Percentiles rank a stretch among this genome's conserved stretches.
Conservation (phyloP, 2,329 filamentous ascomycete species). For the Periconia macrospinosa region DNA sequence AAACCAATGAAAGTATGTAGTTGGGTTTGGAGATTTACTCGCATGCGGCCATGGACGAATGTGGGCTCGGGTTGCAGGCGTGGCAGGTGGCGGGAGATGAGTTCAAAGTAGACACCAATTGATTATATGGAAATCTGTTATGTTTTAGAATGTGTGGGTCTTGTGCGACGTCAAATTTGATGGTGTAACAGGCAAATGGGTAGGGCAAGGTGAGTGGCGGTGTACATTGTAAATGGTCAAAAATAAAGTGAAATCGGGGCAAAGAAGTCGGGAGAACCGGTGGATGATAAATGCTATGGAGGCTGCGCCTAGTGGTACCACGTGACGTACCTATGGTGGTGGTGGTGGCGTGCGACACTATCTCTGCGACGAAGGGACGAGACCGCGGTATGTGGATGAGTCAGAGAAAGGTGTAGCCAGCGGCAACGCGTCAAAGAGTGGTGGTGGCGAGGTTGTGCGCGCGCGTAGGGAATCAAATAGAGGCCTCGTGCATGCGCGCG, state of each 20-base stretch:
- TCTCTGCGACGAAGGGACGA: slow-evolving; percentile 9
- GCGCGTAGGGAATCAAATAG: slow-evolving; percentile 14
- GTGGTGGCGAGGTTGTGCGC: slow-evolving; percentile 19
- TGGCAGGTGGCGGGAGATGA: background rate
- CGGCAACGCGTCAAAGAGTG: slow-evolving; percentile 22
- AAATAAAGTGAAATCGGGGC: background rate
- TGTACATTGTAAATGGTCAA: slow-evolving; percentile 4
- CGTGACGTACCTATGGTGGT: slow-evolving; percentile 34
- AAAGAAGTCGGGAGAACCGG: background rate
- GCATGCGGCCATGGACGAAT: slow-evolving; percentile 42
- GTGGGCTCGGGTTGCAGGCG: slow-evolving; percentile 11
- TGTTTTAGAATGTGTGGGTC: slow-evolving; percentile 6
- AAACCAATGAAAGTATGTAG: slow-evolving; percentile 20
- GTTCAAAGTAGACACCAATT: background rate
- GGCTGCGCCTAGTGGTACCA: slow-evolving; percentile 12
- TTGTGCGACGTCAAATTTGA: slow-evolving; percentile 9
- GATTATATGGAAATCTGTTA: slow-evolving; percentile 6
- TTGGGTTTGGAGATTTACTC: slow-evolving; percentile 38
- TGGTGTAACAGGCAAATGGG: slow-evolving; percentile 12
- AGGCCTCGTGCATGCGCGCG: slow-evolving; percentile 24
- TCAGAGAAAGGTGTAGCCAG: slow-evolving; percentile 20
- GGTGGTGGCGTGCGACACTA: slow-evolving; percentile 28
- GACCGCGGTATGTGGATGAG: slow-evolving; percentile 22
- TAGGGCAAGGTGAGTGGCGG: background rate
- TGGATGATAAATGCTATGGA: background rate